Evolutionary conservation across 2,329 filamentous ascomycete species (phyloP), one percentile per base, ranked within the genome.

Genomic region (Pyrenochaeta sp.): DNA sequence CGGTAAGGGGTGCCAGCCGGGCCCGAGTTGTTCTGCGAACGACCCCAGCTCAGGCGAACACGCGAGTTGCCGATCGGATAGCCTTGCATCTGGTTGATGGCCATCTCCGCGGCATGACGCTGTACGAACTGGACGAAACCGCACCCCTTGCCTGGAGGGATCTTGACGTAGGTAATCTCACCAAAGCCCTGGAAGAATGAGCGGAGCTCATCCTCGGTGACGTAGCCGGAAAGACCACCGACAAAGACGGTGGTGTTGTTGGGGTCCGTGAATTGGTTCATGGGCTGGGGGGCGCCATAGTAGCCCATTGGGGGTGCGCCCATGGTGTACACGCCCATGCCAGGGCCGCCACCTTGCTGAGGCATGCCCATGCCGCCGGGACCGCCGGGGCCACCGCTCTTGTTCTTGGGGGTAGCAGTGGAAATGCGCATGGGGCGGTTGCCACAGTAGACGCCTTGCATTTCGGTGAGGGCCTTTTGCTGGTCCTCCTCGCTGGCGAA

Each of bases 191-290:
- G 95, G 89, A 99, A 99, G 86, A 99, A 99, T 0, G 93, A 97
- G 60, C 95, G 92, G n/a, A 99, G 89, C 83, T 99, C 95, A 71
- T 99, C 95, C 82, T 99, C 95, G 42, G 95, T 99, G 59, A 99
- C 95, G 72, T 99, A 99, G 63, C 95, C 95, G 32, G 93, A 97
- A 4, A 99, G 87, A 48, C 95, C 95, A 64, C 95, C 95, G 49
- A 99, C 95, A 71, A 99, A 99, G 60, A 99, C 95, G 17, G 95
- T 99, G 15, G 95, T 99, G 82, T 99, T 99, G 86, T 99, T 99
- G 11, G 95, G 95, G 71, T 99, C 95, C 32, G 95, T 99, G 83
- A 99, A 99, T 81, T 99, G 95, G 81, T 99, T 99, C 95, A 99
- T 98, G 63, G 89, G 88, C 77, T 91, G 88, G 59, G 87, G 87